phyloP scores from a whole-genome alignment of 2,329 filamentous ascomycete genomes.

The Ascocoryne sarcoides region DNA sequence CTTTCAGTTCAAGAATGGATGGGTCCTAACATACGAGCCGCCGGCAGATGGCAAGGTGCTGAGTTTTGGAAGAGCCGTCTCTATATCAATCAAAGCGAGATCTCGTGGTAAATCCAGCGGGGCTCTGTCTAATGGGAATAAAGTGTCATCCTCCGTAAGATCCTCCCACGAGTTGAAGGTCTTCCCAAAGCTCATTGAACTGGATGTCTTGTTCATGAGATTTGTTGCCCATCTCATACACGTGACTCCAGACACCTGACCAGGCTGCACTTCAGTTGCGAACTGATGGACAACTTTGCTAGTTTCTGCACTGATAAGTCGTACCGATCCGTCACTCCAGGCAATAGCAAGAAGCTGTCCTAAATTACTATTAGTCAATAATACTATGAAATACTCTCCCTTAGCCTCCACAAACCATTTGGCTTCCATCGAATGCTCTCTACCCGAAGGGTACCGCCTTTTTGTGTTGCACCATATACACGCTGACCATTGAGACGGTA shows the following conservation, averaged over 20 bases:
- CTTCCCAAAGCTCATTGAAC: conserved; percentile 8
- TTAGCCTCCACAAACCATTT: conserved; percentile 21
- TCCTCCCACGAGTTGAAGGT: conserved; percentile 16
- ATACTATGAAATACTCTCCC: background rate
- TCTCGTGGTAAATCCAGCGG: conserved; percentile 56
- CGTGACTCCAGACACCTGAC: conserved; percentile 33
- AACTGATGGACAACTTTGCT: conserved; percentile 74
- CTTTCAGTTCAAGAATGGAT: too few relatives aligned
- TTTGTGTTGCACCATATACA: conserved; percentile 43
- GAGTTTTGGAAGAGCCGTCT: conserved; percentile 67
- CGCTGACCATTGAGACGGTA: conserved; percentile 70
- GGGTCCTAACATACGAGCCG: conserved; percentile 45
- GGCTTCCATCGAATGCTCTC: conserved; percentile 31
- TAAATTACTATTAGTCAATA: background rate
- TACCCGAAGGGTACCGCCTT: conserved; percentile 29
- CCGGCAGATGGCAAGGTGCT: conserved; percentile 61
- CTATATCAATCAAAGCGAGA: conserved; percentile 66
- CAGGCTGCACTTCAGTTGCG: conserved; percentile 15
- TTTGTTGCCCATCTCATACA: conserved; percentile 33
- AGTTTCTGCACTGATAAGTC: conserved; percentile 70
- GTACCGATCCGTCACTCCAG: conserved; percentile 73
- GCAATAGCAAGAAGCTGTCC: conserved; percentile 48
- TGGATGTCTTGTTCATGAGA: conserved; percentile 15
- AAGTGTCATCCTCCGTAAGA: conserved; percentile 10
- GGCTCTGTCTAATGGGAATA: conserved; percentile 8